Evolutionary conservation across 2,329 filamentous ascomycete genomes (phyloP).

Genomic region (Knufia fluminis): DNA sequence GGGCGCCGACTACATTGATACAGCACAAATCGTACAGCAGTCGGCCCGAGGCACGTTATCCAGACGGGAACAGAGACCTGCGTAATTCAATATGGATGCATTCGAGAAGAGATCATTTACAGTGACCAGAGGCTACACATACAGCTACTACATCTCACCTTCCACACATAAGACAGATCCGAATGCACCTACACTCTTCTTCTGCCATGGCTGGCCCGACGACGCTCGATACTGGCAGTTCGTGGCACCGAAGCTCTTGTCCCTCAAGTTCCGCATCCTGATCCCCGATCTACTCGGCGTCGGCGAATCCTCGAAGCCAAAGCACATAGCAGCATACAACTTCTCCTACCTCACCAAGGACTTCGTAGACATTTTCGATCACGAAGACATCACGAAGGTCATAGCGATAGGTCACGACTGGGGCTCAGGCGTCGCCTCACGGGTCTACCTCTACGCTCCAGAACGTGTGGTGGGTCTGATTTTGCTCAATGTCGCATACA

Average conservation of each 20-base stretch:
- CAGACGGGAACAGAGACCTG: no score
- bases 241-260: constrained; percentile 33
- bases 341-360: constrained; percentile 32
- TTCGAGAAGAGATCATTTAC: background rate
- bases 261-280: constrained; percentile 33
- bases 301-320: constrained; percentile 35
- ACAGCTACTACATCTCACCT: constrained; percentile 33
- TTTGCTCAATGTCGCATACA: constrained; percentile 37
- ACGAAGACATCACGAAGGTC: constrained; percentile 28
- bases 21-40: no score
- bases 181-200: constrained; percentile 29
- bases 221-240: constrained; percentile 37
- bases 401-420: constrained; percentile 44
- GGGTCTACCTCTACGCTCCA: constrained; percentile 36
- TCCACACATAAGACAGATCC: constrained; percentile 13
- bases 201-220: constrained; percentile 45
- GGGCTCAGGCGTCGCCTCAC: constrained; percentile 35
- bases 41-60: no score
- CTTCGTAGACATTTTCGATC: constrained; percentile 33
- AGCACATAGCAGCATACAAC: constrained; percentile 30
- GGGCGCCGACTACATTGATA: no score
- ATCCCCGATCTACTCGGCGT: constrained; percentile 34
- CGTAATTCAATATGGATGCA: background rate
- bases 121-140: constrained; percentile 16
- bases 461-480: constrained; percentile 34